A percentile compares a stretch with the other conserved stretches of the same genome.
These are phyloP conservation scores for Mallotus japonicus DNA, from an alignment of 441 rosid species.

Conservation along the genomic window DNA sequence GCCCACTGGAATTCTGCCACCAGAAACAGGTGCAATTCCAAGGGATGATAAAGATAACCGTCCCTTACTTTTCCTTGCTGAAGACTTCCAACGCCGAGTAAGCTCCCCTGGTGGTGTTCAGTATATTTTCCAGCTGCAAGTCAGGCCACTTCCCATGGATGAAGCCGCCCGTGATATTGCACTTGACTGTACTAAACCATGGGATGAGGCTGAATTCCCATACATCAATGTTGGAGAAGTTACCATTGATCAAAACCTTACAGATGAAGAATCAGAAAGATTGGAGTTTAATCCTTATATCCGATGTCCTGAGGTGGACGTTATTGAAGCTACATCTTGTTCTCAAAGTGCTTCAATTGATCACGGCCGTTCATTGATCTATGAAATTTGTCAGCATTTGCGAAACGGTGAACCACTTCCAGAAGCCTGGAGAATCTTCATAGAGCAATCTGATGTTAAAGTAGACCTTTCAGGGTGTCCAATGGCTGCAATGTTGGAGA, in stretches of 20 bases:
- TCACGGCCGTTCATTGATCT: conserved; percentile 66
- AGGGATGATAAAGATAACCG: conserved; percentile 54
- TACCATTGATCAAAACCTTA: conserved; percentile 43
- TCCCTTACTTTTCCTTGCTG: conserved; percentile 62
- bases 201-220: conserved; percentile 61
- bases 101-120: conserved; percentile 44
- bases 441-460: conserved; percentile 65
- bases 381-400: conserved; percentile 64
- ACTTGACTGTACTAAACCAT: conserved; percentile 61
- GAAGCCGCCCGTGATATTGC: conserved; percentile 45
- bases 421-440: conserved; percentile 57
- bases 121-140: conserved; percentile 57
- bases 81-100: conserved; percentile 56
- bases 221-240: conserved; percentile 52
- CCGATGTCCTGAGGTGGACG: conserved; percentile 48
- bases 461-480: conserved; percentile 69
- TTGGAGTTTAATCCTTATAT: conserved; percentile 61
- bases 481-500: conserved; percentile 47
- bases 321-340: conserved; percentile 51
- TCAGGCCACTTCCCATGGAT: conserved; percentile 41
- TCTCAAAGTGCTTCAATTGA: conserved; percentile 71
- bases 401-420: conserved; percentile 61
- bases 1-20: conserved; percentile 64
- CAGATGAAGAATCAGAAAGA: conserved; percentile 48
- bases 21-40: conserved; percentile 82